phyloP scores from a whole-genome alignment of 345 rosid species.

The Citrus trifoliata region DNA sequence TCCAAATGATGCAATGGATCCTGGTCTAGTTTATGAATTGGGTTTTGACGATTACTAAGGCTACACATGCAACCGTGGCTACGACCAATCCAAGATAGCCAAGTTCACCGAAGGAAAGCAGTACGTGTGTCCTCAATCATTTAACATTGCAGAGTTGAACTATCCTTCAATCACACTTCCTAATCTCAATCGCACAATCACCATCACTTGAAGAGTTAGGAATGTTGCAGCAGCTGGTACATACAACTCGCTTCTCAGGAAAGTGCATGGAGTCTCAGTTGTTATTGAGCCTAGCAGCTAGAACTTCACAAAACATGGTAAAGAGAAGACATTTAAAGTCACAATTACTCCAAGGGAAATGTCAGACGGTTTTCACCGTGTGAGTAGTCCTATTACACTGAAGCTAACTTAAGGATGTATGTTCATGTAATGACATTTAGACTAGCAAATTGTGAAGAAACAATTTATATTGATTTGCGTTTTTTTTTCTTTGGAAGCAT shows the following conservation, averaged over 20 bases:
- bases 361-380: background rate
- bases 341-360: background rate
- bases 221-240: background rate
- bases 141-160: background rate
- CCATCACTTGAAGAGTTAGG: background rate
- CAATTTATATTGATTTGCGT: too few relatives aligned
- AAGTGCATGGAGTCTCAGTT: background rate
- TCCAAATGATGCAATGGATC: slow-evolving; percentile 2
- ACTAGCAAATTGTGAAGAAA: too few relatives aligned
- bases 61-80: background rate
- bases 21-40: background rate
- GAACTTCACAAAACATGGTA: background rate
- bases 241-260: background rate
- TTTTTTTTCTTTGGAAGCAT: too few relatives aligned
- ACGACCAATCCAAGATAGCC: background rate
- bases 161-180: background rate
- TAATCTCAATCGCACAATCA: background rate
- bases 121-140: background rate
- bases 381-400: background rate
- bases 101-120: background rate
- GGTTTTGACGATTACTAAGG: background rate
- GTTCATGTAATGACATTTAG: too few relatives aligned
- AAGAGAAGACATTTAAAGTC: background rate
- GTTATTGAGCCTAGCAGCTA: background rate
- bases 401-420: background rate